A percentile compares a stretch with the other conserved stretches of the same genome.
These are phyloP conservation scores for Colletotrichum nymphaeae DNA, from an alignment of 2,329 filamentous ascomycete species.

Conservation along the genomic window DNA sequence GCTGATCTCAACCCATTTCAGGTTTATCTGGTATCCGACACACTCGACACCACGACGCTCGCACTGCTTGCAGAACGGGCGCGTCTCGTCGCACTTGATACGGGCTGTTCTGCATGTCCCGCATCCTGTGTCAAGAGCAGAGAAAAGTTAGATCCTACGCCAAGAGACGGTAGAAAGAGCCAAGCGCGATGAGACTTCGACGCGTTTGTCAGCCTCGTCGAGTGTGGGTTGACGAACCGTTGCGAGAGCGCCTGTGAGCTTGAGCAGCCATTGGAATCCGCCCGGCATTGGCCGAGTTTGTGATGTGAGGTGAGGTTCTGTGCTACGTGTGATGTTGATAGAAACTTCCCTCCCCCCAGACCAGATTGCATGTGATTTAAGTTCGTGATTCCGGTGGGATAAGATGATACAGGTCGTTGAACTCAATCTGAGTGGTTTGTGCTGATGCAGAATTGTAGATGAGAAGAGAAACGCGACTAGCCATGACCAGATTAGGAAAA, in stretches of 20 bases:
- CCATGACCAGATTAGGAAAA: background rate
- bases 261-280: background rate
- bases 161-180: too few species aligned
- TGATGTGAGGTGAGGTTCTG: background rate
- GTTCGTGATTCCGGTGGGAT: background rate
- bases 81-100: constrained; percentile 26
- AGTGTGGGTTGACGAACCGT: background rate
- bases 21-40: constrained; percentile 12
- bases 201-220: background rate
- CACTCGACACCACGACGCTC: constrained; percentile 8
- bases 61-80: constrained; percentile 9
- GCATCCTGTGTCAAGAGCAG: constrained; percentile 2
- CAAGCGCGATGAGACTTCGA: too few species aligned
- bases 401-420: background rate
- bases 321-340: background rate
- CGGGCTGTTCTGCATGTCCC: constrained; percentile 8
- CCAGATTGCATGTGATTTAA: background rate
- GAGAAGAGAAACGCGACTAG: background rate
- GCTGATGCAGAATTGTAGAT: background rate
- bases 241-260: background rate
- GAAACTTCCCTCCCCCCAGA: background rate
- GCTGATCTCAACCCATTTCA: constrained; percentile 27
- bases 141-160: background rate
- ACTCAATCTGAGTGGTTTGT: background rate
- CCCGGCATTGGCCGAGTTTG: background rate